Percentiles rank a stretch among this genome's conserved stretches.
phyloP scores from a whole-genome alignment of 192 early-diverging fungal species.

The Backusella luteola region DNA sequence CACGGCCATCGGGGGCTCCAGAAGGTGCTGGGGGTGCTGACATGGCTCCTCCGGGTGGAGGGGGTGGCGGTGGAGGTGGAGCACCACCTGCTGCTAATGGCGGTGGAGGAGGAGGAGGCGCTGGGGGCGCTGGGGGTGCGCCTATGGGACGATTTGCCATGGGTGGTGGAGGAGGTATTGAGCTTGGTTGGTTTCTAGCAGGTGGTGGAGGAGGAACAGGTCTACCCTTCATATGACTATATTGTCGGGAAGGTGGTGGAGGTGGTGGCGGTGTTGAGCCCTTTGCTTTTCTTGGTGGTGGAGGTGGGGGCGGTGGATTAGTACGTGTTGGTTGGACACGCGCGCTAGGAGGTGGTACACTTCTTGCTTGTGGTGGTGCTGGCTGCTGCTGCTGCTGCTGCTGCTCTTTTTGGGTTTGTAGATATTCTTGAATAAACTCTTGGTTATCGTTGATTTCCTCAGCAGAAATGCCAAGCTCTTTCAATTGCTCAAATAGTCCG shows the following conservation, averaged over 20 bases:
- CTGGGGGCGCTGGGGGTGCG: conserved; percentile 15
- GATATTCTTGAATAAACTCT: conserved; percentile 65
- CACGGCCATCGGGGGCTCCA: neutral
- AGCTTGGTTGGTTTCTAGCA: neutral
- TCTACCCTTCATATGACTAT: conserved; percentile 12
- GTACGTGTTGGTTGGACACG: conserved; percentile 21
- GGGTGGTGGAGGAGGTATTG: conserved; percentile 14
- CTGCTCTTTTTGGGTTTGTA: conserved; percentile 46
- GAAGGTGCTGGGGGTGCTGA: neutral
- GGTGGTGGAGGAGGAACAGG: conserved; percentile 33
- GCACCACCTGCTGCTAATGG: neutral
- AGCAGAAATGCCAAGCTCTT: conserved; percentile 57
- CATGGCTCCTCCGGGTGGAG: neutral
- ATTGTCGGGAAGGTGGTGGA: conserved; percentile 23
- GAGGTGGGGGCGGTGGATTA: conserved; percentile 27
- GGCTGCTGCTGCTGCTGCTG: conserved; percentile 6
- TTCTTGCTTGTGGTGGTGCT: neutral
- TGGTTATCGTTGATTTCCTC: conserved; percentile 66
- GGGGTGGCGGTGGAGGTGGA: neutral
- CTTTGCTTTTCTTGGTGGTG: conserved; percentile 29
- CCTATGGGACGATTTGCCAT: conserved; percentile 5
- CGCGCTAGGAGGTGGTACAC: conserved; percentile 13
- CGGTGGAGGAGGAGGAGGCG: conserved; percentile 15
- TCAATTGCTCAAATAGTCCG: conserved; percentile 64
- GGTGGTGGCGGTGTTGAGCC: conserved; percentile 28